Evolutionary conservation across 2,329 filamentous ascomycete genomes (phyloP), one percentile per base, ranked within the genome.

Genomic region (Chaetomium globosum): DNA sequence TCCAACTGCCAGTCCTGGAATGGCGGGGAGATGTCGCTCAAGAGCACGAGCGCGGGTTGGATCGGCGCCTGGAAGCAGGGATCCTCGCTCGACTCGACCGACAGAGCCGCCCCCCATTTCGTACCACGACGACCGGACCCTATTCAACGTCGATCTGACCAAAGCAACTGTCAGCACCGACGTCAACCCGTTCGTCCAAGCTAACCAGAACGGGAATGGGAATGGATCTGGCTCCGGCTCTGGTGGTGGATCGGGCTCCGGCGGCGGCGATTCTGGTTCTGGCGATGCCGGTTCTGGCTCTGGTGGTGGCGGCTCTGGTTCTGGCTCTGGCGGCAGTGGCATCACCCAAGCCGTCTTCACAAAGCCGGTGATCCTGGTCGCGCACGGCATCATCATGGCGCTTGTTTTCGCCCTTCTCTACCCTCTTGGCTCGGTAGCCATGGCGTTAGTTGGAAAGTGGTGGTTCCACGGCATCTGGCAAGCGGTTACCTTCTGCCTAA

Each of bases 311-410:
- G 33, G 31, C 26, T 26, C 26, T 26, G 26, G 26, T 26, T 55
- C 57, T 16, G 64, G 63, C n/a, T 64, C 63, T 3, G 67, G 65
- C n/a, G 49, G 65, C 53, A 60, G 70, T 54, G 68, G 66, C 10
- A 73, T 66, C 19, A 74, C 49, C n/a, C 53, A 57, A 16, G 28
- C 51, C 28, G 16, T 28, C 31, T 13, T 46, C 21, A 36, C 5
- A 16, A 58, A 39, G n/a, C 43, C 51, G 8, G 53, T 62, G 1
- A 56, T 80, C 19, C 72, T 79, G 6, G 75, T 69, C 1, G 78
- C 81, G 0, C 86, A 89, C 67, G 87, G 86, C 57, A 79, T 87
- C 69, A 76, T 89, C 71, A 87, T 89, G 85, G 81, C 82, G 30
- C 72, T 88, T 54, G 82, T 84, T 21, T 86, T 88, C 68, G 80